These are phyloP conservation scores for Trifolium fragiferum DNA, from an alignment of 306 rosid species.

Conservation along the genomic window DNA sequence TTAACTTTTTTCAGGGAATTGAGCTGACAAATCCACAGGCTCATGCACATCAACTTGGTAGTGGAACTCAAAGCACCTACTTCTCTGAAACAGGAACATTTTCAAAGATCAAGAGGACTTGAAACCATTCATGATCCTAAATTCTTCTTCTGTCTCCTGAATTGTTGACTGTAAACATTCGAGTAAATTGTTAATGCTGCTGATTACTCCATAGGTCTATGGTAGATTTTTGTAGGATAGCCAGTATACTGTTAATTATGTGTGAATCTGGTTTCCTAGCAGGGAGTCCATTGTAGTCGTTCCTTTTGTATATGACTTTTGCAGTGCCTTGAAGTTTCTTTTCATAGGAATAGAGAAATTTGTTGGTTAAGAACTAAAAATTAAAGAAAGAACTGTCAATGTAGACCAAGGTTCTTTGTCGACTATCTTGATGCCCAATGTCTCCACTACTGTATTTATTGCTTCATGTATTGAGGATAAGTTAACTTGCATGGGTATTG, in stretches of 20 bases:
- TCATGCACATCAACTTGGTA: constrained; percentile 90
- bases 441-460: too few species aligned
- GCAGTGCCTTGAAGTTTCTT: constrained; percentile 7
- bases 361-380: background rate
- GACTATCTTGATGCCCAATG: background rate
- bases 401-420: background rate
- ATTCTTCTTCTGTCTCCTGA: constrained; percentile 22
- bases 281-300: background rate
- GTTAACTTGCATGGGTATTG: too few species aligned
- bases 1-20: constrained; percentile 65
- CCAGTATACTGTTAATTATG: background rate
- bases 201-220: constrained; percentile 11
- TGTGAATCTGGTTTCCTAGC: constrained; percentile 26
- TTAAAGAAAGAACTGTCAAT: background rate
- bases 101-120: constrained; percentile 86
- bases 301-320: constrained; percentile 28
- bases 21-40: constrained; percentile 98
- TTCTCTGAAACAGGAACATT: constrained; percentile 96
- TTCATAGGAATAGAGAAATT: background rate
- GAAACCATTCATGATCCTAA: constrained; percentile 35
- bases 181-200: constrained; percentile 1
- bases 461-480: too few species aligned
- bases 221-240: constrained; percentile 26
- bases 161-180: constrained; percentile 14
- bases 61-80: constrained; percentile 95